Evolutionary conservation across 1,284 basidiomycete species (phyloP).

Genomic region (Phenoliferia sp.): DNA sequence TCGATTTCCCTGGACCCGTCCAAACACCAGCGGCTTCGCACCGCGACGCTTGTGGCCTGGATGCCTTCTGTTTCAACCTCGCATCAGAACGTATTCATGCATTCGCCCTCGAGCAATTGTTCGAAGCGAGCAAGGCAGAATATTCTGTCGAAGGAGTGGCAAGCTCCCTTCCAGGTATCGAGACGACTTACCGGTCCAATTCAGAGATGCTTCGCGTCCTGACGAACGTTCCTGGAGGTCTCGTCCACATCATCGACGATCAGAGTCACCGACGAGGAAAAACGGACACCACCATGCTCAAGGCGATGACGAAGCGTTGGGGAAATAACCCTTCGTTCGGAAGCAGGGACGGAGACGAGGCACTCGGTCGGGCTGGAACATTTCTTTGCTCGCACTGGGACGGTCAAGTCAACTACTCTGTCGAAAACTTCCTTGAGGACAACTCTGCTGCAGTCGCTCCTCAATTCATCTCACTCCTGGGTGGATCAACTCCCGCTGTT

Average conservation of each 20-base stretch:
- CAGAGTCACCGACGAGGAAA: slow-evolving; percentile 83
- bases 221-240: slow-evolving; percentile 79
- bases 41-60: slow-evolving; percentile 77
- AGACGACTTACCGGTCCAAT: slow-evolving; percentile 77
- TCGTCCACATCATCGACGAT: slow-evolving; percentile 97
- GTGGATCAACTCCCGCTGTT: slow-evolving; percentile 46
- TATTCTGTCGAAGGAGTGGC: slow-evolving; percentile 81
- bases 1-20: slow-evolving; percentile 80
- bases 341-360: slow-evolving; percentile 53
- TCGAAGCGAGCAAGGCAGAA: slow-evolving; percentile 66
- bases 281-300: slow-evolving; percentile 89
- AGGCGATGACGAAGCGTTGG: slow-evolving; percentile 91
- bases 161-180: slow-evolving; percentile 60
- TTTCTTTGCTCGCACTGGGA: slow-evolving; percentile 92
- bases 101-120: slow-evolving; percentile 73
- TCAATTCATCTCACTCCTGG: slow-evolving; percentile 86
- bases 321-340: slow-evolving; percentile 85
- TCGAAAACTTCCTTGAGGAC: slow-evolving; percentile 79
- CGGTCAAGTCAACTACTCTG: slow-evolving; percentile 84
- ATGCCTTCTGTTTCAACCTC: slow-evolving; percentile 95
- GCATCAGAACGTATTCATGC: slow-evolving; percentile 85
- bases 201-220: slow-evolving; percentile 81
- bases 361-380: slow-evolving; percentile 69
- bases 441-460: slow-evolving; percentile 87
- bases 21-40: slow-evolving; percentile 59